These are phyloP conservation scores for Thalassiosira livingstoniorum DNA, from an alignment of 352 stramenopile genomes.

Conservation along the genomic window DNA sequence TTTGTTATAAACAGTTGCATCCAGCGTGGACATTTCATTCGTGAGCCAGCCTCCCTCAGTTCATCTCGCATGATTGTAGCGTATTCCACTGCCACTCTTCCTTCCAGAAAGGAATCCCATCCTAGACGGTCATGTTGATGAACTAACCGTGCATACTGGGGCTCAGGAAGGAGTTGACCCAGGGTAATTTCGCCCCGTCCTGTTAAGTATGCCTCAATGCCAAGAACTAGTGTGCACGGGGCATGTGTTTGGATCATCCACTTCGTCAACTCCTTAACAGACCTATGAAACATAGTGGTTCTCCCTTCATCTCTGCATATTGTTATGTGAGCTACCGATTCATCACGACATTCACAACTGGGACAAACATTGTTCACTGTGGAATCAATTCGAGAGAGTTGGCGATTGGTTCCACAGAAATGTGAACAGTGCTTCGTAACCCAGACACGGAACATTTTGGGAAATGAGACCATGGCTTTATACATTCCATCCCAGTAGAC, in stretches of 20 bases:
- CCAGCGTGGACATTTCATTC: too few relatives aligned
- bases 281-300: neutral
- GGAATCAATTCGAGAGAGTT: conserved; percentile 12
- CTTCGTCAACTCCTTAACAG: neutral
- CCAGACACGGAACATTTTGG: conserved; percentile 31
- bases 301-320: neutral
- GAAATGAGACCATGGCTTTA: neutral
- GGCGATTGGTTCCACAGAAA: conserved; percentile 27
- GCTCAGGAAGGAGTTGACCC: neutral
- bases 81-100: neutral
- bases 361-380: neutral
- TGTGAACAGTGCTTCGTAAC: conserved; percentile 36
- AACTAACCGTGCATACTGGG: neutral
- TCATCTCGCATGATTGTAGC: neutral
- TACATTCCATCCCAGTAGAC: conserved; percentile 41
- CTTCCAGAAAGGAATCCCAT: conserved; percentile 1
- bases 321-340: conserved; percentile 4
- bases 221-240: neutral
- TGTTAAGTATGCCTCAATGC: neutral
- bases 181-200: neutral
- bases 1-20: neutral
- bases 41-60: neutral
- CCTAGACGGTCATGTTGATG: neutral
- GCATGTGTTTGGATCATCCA: neutral
- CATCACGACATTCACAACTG: neutral